Conservation (phyloP, 768 basidiomycete species). For the Russula sp. region DNA sequence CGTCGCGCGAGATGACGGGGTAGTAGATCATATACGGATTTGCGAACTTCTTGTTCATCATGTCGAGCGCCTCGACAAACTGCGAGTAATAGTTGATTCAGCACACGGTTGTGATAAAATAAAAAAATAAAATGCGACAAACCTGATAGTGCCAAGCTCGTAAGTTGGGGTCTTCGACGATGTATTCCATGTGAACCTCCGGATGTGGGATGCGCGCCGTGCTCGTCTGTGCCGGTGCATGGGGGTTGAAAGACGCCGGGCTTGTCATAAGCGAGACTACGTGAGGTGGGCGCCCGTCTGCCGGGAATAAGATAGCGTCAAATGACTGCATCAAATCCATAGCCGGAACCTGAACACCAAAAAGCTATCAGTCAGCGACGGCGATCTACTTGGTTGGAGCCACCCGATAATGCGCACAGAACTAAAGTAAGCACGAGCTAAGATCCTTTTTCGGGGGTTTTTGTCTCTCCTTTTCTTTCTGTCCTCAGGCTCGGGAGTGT, state of each 20-base stretch:
- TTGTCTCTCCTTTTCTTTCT: not conserved
- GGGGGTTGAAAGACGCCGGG: conserved; percentile 37
- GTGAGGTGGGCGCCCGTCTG: conserved; percentile 74
- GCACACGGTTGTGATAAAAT: no score
- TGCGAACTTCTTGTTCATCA: conserved; percentile 75
- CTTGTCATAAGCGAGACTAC: conserved; percentile 75
- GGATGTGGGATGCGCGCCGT: conserved; percentile 72
- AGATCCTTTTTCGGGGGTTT: not conserved
- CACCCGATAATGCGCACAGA: conserved; percentile 8
- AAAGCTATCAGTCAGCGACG: conserved; percentile 25
- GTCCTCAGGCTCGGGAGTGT: no score
- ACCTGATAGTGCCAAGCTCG: conserved; percentile 76
- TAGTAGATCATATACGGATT: conserved; percentile 83
- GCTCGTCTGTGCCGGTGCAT: conserved; percentile 32
- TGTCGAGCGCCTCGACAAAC: conserved; percentile 73
- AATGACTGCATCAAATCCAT: conserved; percentile 68
- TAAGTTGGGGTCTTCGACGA: conserved; percentile 67
- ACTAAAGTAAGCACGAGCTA: not conserved
- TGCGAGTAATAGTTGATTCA: conserved; percentile 33
- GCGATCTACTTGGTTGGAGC: conserved; percentile 20
- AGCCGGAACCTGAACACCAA: conserved; percentile 26
- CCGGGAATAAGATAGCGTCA: conserved; percentile 74
- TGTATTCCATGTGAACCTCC: conserved; percentile 82
- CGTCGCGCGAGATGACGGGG: conserved; percentile 70
- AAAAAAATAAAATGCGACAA: conserved; percentile 28